Evolutionary conservation across 2,329 filamentous ascomycete species (phyloP), one percentile per base, ranked within the genome.

Genomic region (Hypoxylon sp.): DNA sequence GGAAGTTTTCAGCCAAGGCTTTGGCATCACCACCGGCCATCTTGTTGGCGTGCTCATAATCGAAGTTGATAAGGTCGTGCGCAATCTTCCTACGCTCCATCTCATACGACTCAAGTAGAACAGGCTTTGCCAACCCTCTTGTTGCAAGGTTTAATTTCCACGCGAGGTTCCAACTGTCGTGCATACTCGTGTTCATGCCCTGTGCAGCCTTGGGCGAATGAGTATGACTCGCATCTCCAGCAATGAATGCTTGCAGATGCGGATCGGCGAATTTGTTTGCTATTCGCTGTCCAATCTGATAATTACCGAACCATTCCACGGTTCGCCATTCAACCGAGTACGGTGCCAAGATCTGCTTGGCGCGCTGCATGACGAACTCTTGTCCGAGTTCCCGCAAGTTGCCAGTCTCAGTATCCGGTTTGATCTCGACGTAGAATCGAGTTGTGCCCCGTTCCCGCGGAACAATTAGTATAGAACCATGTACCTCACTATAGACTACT

Each of bases 381-480:
- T 91, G 86, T 4, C 88, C 83, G 39, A 85, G 77, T 56, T 69
- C 67, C 56, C 69, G 60, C 24, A 71, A 44, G 55, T 80, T 79
- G 62, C 80, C 80, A 33, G 80, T 76, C 73, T 82, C 84, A 29
- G 78, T 73, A 5, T 77, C 74, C 13, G 83, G 80, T 77, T 87
- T 87, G 60, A 88, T 82, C 77, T 88, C 86, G 64, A 88, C 86
- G 73, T 88, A 88, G 73, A 88, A 83, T 50, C 91, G 86, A 0
- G 91, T 93, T 86, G 93, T 88, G 74, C 91, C 91, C 46, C 90
- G 84, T 78, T 93, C 91, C 42, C 91, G 87, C 3, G 91, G 91
- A 58, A 93, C 90, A 77, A 92, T 91, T n/a, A 93, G 83, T 50
- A 93, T 88, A 0, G 90, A 91, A 2, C 91, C 91, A 48, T 88